Evolutionary conservation across 2,329 filamentous ascomycete species (phyloP), one percentile per base, ranked within the genome.

Genomic region (Davidsoniella eucalypti): DNA sequence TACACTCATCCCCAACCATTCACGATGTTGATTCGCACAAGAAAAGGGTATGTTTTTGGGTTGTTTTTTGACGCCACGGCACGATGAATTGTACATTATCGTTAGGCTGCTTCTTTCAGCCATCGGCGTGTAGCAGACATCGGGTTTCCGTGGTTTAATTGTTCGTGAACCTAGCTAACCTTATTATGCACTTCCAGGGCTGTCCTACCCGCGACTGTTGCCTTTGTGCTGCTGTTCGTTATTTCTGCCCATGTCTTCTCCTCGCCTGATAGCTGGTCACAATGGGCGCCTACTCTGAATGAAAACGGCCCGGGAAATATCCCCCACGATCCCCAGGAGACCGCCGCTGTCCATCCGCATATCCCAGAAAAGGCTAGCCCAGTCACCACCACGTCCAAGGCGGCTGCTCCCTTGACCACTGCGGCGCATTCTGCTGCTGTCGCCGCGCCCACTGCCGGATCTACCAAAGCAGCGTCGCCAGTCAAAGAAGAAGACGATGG

Each of bases 241-340:
- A 47, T 50, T 17, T 53, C 51, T 14, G 51, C 51, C 42, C 51
- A 53, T 23, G 43, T 53, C 25, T 49, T 53, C 29, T 47, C 51
- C 7, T 46, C 37, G 6, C 44, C 51, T 3, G 43, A 53, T 47
- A 50, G 25, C 38, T 53, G 51, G 51, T 53, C 51, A 6, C 40
- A 50, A 40, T 53, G 51, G 51, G 38, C 49, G 17, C 25, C 51
- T 16, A 17, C 29, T 10, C 21, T 39, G 16, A 38, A 39, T n/a
- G 41, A 52, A 5, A 33, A 50, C 2, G 26, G 44, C 8, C 21
- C 47, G 9, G 51, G 17, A 40, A n/a, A 26, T 26, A 45, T 50
- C n/a, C 41, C 48, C 16, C 49, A 51, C 37, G 49, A 51, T n/a
- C 18, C 36, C n/a, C 23, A 46, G 33, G 17, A 37, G 4, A n/a